phyloP scores from a whole-genome alignment of 345 rosid species.

The Lenwebbia sp. region DNA sequence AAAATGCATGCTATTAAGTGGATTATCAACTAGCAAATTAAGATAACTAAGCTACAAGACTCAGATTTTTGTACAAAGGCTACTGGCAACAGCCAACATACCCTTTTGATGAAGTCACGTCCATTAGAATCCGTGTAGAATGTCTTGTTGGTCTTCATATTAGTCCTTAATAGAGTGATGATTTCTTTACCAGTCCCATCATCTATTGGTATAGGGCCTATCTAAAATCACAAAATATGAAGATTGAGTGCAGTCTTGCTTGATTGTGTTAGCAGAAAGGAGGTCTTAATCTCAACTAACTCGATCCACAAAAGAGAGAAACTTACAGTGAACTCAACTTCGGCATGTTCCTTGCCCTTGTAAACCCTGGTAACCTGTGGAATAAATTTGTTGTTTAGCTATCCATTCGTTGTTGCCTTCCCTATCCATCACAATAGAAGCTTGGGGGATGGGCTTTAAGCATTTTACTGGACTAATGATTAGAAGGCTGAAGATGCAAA shows the following conservation, averaged over 20 bases:
- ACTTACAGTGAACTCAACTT: constrained; percentile 85
- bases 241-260: background rate
- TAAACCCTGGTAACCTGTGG: constrained; percentile 71
- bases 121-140: constrained; percentile 95
- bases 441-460: background rate
- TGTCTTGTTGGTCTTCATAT: constrained; percentile 66
- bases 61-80: background rate
- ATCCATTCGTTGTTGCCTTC: background rate
- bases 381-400: background rate
- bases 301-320: background rate
- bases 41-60: background rate
- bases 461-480: background rate
- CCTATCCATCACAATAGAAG: background rate
- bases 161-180: constrained; percentile 54
- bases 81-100: constrained; percentile 9
- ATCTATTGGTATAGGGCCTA: constrained; percentile 86
- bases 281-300: background rate
- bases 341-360: constrained; percentile 81
- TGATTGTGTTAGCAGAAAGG: background rate
- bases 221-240: constrained; percentile 20
- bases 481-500: background rate
- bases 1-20: background rate
- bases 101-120: constrained; percentile 89
- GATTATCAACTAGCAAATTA: background rate
- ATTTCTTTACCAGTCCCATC: constrained; percentile 91